phyloP scores from a whole-genome alignment of 179 eudicot genomes.

The Spergularia azorica region DNA sequence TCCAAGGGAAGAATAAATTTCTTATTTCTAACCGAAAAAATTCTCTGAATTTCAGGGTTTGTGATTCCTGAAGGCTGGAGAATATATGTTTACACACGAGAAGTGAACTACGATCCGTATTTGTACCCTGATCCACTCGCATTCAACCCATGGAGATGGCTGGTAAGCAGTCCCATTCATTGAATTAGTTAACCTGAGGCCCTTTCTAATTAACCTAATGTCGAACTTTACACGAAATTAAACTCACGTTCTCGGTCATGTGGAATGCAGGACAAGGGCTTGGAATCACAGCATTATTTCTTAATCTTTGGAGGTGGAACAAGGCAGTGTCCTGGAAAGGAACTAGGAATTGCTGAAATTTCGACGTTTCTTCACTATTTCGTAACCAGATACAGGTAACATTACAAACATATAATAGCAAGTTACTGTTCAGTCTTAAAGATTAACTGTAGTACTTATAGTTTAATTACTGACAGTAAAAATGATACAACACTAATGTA shows the following conservation, averaged over 20 bases:
- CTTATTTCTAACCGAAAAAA: neutral
- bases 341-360: conserved; percentile 84
- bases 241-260: neutral
- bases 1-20: neutral
- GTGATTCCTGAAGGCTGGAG: conserved; percentile 93
- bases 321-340: conserved; percentile 93
- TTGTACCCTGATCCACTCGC: conserved; percentile 69
- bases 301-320: conserved; percentile 91
- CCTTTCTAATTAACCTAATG: neutral
- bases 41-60: conserved; percentile 48
- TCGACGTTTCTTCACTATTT: conserved; percentile 93
- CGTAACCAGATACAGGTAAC: conserved; percentile 78
- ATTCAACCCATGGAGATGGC: conserved; percentile 99
- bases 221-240: neutral
- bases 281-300: conserved; percentile 66
- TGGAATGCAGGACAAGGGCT: conserved; percentile 34
- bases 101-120: conserved; percentile 74
- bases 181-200: too few relatives aligned
- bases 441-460: neutral
- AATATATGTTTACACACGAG: conserved; percentile 91
- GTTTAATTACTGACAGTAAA: neutral
- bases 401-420: too few relatives aligned
- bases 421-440: neutral
- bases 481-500: neutral
- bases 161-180: conserved; percentile 46